Evolutionary conservation across 257 asterid species (phyloP).

Genomic region (Forsythia viridissima): DNA sequence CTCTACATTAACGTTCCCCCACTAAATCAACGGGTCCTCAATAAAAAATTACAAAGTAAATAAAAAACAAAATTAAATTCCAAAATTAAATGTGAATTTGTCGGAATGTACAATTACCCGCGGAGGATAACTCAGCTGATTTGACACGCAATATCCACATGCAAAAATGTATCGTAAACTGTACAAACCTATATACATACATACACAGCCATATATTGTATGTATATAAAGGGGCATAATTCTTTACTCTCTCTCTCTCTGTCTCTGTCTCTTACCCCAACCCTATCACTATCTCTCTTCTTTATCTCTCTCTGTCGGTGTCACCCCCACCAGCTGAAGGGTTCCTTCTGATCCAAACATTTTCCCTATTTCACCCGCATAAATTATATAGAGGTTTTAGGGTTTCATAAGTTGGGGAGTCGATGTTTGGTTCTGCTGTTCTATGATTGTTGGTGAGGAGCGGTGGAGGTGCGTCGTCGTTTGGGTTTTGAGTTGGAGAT

Average conservation of each 20-base stretch:
- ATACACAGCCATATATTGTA: neutral
- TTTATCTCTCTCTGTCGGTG: conserved; percentile 51
- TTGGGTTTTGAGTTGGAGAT: neutral
- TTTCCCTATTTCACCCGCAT: conserved; percentile 3
- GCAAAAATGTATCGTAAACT: neutral
- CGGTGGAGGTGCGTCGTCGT: conserved; percentile 21
- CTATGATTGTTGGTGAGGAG: conserved; percentile 50
- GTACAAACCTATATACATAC: neutral
- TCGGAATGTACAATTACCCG: neutral
- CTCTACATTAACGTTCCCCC: too few species aligned
- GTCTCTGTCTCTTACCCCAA: conserved; percentile 24
- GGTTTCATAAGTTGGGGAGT: conserved; percentile 16
- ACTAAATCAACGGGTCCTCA: neutral
- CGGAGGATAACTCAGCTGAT: neutral
- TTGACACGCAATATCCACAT: conserved; percentile 5
- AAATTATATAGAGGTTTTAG: conserved; percentile 13
- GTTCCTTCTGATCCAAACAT: conserved; percentile 52
- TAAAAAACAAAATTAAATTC: neutral
- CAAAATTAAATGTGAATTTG: neutral
- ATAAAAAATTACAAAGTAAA: neutral
- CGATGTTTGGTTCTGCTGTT: conserved; percentile 27
- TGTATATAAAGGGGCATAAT: neutral
- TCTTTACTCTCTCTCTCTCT: conserved; percentile 7
- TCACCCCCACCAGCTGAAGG: conserved; percentile 39
- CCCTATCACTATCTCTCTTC: neutral